Percentiles rank a stretch among this genome's conserved stretches.
phyloP scores from a whole-genome alignment of 345 rosid genomes.

The Acer yangbiense region DNA sequence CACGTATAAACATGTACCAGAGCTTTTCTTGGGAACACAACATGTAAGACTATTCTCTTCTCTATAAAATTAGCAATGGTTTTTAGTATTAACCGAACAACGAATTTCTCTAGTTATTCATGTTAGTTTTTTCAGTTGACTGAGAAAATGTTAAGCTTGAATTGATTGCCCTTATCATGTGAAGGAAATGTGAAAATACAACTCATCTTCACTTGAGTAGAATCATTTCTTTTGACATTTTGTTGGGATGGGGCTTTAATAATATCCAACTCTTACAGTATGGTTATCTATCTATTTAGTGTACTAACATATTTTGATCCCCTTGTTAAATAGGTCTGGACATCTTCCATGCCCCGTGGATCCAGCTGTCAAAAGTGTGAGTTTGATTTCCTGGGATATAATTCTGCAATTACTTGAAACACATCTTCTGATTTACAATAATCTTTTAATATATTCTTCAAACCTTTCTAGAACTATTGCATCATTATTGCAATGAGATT shows the following conservation, averaged over 20 bases:
- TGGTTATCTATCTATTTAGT: background rate
- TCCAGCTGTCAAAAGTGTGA: slow-evolving; percentile 41
- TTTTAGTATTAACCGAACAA: too few relatives aligned
- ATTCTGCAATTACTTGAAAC: background rate
- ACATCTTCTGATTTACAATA: background rate
- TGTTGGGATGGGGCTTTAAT: too few relatives aligned
- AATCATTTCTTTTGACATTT: background rate
- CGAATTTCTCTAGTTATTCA: background rate
- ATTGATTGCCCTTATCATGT: background rate
- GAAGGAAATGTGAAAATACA: background rate
- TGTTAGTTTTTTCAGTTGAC: background rate
- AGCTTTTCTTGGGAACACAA: slow-evolving; percentile 38
- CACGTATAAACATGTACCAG: slow-evolving; percentile 34
- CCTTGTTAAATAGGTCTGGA: slow-evolving; percentile 26
- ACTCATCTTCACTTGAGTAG: background rate
- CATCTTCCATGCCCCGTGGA: slow-evolving; percentile 33
- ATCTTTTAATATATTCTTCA: too few relatives aligned
- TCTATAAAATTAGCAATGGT: background rate
- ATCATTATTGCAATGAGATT: too few relatives aligned
- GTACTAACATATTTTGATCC: background rate
- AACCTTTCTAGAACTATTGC: too few relatives aligned
- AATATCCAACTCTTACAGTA: slow-evolving; percentile 9
- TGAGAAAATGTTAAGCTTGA: background rate
- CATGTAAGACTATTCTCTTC: slow-evolving; percentile 31
- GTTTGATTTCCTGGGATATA: slow-evolving; percentile 11